Evolutionary conservation across 2,329 filamentous ascomycete genomes (phyloP), one percentile per base, ranked within the genome.

Genomic region (Stagonosporopsis rhizophila): DNA sequence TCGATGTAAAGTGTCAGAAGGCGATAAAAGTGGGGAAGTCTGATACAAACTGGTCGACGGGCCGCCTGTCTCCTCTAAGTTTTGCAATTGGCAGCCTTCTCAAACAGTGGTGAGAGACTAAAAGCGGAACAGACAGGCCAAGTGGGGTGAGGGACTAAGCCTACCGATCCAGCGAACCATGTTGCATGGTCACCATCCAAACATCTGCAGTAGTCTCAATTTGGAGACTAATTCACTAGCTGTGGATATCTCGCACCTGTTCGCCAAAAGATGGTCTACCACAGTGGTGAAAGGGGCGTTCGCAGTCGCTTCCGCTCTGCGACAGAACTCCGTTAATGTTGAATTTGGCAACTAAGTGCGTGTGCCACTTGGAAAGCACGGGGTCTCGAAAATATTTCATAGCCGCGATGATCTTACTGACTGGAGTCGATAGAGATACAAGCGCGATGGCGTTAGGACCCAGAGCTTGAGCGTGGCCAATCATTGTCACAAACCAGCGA

Each of bases 31-130:
- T 27, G 47, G 22, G 27, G 12, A 27, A 20, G 14, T 37, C 17
- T 19, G 1, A 12, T 47, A 17, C 25, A 47, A 23, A 35, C 17
- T 15, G 11, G 37, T 39, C 25, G 30, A 32, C 30, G 30, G 14
- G 30, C 30, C 30, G 30, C 30, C 30, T 51, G 30, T 32, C 37
- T 12, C 22, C 30, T 46, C 20, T 47, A 30, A 42, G 15, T 9
- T 19, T 17, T 46, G 17, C 23, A 23, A 44, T n/a, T 42, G 41
- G 44, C 19, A 56, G 22, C 8, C 41, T 30, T 14, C 30, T 51
- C 41, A 47, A 46, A 47, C 47, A 51, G 17, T 46, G 27, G 53
- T 47, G 14, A 32, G 25, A 30, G 40, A 23, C 23, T 39, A 51
- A 38, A 55, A 12, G 27, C 42, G 35, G 41, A 15, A 51, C 28